A percentile compares a stretch with the other conserved stretches of the same genome.
These are phyloP conservation scores for Ophiorrhiza pumila DNA, from an alignment of 257 asterid species.

Conservation along the genomic window DNA sequence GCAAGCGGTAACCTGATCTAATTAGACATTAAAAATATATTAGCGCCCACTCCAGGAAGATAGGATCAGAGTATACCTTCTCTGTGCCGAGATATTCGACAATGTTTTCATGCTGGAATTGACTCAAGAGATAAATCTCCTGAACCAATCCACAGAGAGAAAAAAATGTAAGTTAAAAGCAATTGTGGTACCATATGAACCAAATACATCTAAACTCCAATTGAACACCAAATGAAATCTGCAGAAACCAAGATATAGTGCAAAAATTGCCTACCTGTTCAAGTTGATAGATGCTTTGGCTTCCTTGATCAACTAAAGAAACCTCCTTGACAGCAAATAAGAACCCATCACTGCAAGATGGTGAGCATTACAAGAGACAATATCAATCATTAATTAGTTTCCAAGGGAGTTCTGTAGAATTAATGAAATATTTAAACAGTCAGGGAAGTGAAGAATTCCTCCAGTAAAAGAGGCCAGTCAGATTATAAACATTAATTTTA, in stretches of 20 bases:
- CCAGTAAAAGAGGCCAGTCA: background rate
- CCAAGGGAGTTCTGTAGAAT: background rate
- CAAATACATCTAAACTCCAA: background rate
- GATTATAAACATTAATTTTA: background rate
- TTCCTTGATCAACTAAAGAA: conserved; percentile 89
- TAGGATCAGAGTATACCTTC: conserved; percentile 46
- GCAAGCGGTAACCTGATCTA: no score
- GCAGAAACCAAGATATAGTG: background rate
- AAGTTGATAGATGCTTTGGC: conserved; percentile 64
- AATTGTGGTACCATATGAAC: background rate
- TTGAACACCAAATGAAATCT: background rate
- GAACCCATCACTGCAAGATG: conserved; percentile 78
- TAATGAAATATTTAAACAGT: background rate
- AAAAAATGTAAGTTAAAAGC: background rate
- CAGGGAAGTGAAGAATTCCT: background rate
- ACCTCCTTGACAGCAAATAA: conserved; percentile 95
- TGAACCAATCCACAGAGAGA: conserved; percentile 28
- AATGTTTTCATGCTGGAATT: conserved; percentile 83
- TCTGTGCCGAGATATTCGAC: conserved; percentile 90
- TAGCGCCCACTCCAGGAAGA: background rate
- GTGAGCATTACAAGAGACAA: conserved; percentile 1
- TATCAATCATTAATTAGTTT: background rate
- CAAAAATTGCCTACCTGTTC: conserved; percentile 56
- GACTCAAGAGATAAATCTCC: conserved; percentile 94
- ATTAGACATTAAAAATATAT: no score